Percentiles rank a stretch among this genome's conserved stretches.
Conservation (phyloP, 2,329 filamentous ascomycete genomes). For the Cyphellophora europaea region DNA sequence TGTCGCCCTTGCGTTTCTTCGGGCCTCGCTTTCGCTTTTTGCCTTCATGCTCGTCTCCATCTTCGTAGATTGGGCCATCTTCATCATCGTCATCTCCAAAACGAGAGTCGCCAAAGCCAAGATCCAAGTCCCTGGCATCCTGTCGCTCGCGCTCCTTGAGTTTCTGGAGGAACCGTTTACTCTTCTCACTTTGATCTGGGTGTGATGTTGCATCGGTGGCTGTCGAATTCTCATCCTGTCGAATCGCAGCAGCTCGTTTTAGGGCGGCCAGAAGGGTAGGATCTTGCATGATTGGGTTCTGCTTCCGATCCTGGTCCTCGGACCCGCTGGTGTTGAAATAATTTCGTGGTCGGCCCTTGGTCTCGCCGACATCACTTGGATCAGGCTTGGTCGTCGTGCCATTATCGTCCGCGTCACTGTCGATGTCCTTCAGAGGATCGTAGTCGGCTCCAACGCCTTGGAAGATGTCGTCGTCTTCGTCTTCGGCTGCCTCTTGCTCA, state of each 20-base stretch:
- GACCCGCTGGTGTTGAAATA: slow-evolving; percentile 39
- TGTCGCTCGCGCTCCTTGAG: slow-evolving; percentile 27
- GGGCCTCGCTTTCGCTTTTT: slow-evolving; percentile 44
- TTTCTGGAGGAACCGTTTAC: slow-evolving; percentile 33
- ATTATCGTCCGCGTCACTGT: slow-evolving; percentile 35
- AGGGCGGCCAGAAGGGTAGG: slow-evolving; percentile 74
- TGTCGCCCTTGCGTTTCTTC: slow-evolving; percentile 43
- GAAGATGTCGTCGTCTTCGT: slow-evolving; percentile 54
- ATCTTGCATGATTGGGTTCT: slow-evolving; percentile 42
- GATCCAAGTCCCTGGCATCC: slow-evolving; percentile 64
- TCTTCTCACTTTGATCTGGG: slow-evolving; percentile 12
- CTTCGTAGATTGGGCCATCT: slow-evolving; percentile 54
- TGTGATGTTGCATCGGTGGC: slow-evolving; percentile 8
- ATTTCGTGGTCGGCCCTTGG: slow-evolving; percentile 32
- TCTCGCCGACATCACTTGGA: slow-evolving; percentile 5
- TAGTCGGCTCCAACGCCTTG: slow-evolving; percentile 51
- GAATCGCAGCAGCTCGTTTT: slow-evolving; percentile 67
- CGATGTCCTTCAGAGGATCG: slow-evolving; percentile 47
- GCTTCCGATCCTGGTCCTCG: slow-evolving; percentile 41
- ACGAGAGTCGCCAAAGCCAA: slow-evolving; percentile 84
- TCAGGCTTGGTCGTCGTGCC: slow-evolving; percentile 10
- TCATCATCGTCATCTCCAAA: slow-evolving; percentile 82
- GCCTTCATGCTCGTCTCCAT: slow-evolving; percentile 23
- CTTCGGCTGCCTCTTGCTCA: slow-evolving; percentile 24
- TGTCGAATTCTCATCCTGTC: slow-evolving; percentile 30